Evolutionary conservation across 179 eudicot species (phyloP).

Genomic region (Carnegiea gigantea): DNA sequence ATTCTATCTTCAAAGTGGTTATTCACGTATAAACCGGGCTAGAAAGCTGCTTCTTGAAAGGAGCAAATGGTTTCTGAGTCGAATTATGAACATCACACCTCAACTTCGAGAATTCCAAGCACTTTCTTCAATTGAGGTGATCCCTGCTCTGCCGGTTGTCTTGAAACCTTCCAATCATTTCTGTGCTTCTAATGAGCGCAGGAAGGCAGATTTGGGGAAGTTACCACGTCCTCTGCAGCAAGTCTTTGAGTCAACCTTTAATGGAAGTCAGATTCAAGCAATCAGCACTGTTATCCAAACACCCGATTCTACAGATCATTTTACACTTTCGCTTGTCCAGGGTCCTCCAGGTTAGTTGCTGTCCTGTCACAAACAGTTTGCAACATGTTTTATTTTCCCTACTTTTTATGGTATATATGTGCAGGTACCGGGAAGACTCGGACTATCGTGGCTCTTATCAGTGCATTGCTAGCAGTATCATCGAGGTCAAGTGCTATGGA

Average conservation of each 20-base stretch:
- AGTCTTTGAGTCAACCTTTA: constrained; percentile 63
- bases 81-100: constrained; percentile 86
- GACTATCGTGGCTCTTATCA: constrained; percentile 89
- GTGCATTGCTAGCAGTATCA: constrained; percentile 64
- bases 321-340: constrained; percentile 82
- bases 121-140: constrained; percentile 69
- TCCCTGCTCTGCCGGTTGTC: constrained; percentile 79
- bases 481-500: constrained; percentile 35
- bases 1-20: constrained; percentile 80
- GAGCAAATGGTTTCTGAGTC: constrained; percentile 90
- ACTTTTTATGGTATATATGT: constrained; percentile 17
- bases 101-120: constrained; percentile 98
- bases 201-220: constrained; percentile 48
- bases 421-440: constrained; percentile 97
- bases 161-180: constrained; percentile 58
- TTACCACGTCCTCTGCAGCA: constrained; percentile 73
- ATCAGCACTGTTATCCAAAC: constrained; percentile 59
- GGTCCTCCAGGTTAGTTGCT: constrained; percentile 91
- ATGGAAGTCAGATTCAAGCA: constrained; percentile 93
- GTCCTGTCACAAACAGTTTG: constrained; percentile 6
- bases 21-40: constrained; percentile 66
- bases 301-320: constrained; percentile 44
- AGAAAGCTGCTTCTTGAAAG: constrained; percentile 80
- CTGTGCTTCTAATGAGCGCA: constrained; percentile 33
- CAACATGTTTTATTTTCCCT: not conserved